Evolutionary conservation across 2,329 filamentous ascomycete species (phyloP), one percentile per base, ranked within the genome.

Genomic region (Cordyceps cicadae): DNA sequence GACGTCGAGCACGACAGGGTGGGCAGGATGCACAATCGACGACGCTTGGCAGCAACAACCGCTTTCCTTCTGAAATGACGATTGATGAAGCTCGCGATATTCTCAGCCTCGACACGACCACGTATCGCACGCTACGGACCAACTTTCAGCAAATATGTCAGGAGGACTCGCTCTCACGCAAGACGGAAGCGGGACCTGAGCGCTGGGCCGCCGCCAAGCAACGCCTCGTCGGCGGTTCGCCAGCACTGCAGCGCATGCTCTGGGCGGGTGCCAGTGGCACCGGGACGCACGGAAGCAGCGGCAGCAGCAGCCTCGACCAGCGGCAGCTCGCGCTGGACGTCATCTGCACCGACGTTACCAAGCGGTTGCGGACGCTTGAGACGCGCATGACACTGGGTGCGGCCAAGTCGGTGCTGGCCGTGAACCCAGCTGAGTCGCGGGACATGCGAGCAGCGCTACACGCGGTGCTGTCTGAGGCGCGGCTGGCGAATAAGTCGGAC

Each of bases 1-100:
- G 21, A 52, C 55, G 41, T 63, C 65, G 43, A 68, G 66, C 63
- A 81, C 87, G 52, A 87, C 86, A 59, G 81, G 84, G 66, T 83
- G 82, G n/a, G 88, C 85, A 78, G 86, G 82, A 48, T 86, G 86
- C 2, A 29, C 84, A 87, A 15, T 81, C 87, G 43, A 87, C 90
- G 68, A 83, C 84, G 7, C 81, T 86, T 1, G 84, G 86, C 5
- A 83, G 86, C 21, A 86, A 87, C 15, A 87, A 88, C 15, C 84
- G 90, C 24, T 94, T 91, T 64, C 88, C 88, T 1, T 93, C 89
- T 0, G 90, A 94, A 71, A 92, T 88, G 14, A 92, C 89, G 0
- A 82, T 94, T 62, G 87, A 90, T 65, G 88, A 93, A 72, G 87
- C 87, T 68, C 90, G 91, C 68, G 79, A 80, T 14, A 87, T 86